Conservation (phyloP, 1,139 yeast species). For the Kodamaea plutei region DNA sequence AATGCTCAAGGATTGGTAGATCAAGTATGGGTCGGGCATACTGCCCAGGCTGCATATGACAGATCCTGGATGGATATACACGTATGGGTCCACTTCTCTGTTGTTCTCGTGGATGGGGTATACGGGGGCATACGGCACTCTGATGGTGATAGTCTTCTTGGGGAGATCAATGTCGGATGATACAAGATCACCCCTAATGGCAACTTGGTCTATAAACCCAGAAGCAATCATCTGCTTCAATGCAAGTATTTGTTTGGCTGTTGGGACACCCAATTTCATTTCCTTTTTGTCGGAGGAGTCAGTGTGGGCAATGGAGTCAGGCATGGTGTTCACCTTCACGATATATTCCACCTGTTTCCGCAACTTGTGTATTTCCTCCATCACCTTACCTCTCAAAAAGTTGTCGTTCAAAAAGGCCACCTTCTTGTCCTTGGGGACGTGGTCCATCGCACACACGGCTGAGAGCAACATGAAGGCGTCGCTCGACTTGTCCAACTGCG, state of each 20-base stretch:
- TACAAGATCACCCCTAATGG: conserved; percentile 73
- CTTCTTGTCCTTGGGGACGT: conserved; percentile 48
- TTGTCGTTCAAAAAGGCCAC: conserved; percentile 50
- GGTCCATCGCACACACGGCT: conserved; percentile 88
- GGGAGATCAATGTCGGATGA: conserved; percentile 60
- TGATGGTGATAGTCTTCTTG: conserved; percentile 55
- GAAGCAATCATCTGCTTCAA: conserved; percentile 90
- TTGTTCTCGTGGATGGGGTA: conserved; percentile 46
- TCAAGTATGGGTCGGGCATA: conserved; percentile 70
- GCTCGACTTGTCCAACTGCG: conserved; percentile 63
- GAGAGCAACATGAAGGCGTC: conserved; percentile 76
- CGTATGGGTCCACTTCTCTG: conserved; percentile 47
- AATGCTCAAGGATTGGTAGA: conserved; percentile 60
- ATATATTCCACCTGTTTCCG: conserved; percentile 75
- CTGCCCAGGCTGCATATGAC: conserved; percentile 51
- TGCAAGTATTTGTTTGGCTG: conserved; percentile 63
- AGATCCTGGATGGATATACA: conserved; percentile 77
- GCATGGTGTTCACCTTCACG: conserved; percentile 60
- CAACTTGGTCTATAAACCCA: conserved; percentile 89
- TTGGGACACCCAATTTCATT: conserved; percentile 64
- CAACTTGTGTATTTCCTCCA: conserved; percentile 83
- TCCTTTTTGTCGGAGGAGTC: conserved; percentile 42
- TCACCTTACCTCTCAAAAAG: conserved; percentile 63
- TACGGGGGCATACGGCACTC: conserved; percentile 72
- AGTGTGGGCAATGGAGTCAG: conserved; percentile 53